Percentiles rank a stretch among this genome's conserved stretches.
Evolutionary conservation across 352 stramenopile genomes (phyloP).

Genomic region (Globisporangium takayamanum): DNA sequence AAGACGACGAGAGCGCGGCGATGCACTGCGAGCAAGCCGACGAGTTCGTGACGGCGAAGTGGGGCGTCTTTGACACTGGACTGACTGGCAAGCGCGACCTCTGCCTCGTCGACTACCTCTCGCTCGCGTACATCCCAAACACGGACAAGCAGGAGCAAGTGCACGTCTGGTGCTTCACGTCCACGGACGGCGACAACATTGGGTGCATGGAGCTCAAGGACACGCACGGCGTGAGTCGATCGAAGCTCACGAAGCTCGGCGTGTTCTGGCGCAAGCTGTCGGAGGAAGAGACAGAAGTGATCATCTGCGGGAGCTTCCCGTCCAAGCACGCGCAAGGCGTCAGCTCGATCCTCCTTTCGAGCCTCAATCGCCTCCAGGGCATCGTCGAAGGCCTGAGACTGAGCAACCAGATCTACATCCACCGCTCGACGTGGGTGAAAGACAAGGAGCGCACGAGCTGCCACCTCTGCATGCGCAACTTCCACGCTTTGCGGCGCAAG

Average conservation of each 20-base stretch:
- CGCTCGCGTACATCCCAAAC: constrained; percentile 53
- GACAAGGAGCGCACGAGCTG: constrained; percentile 64
- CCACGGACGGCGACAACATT: constrained; percentile 63
- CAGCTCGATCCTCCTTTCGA: constrained; percentile 42
- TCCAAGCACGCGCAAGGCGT: constrained; percentile 59
- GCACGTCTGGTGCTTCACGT: constrained; percentile 74
- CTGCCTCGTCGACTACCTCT: constrained; percentile 71
- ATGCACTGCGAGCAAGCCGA: constrained; percentile 27
- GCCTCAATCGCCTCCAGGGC: constrained; percentile 45
- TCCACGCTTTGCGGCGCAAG: constrained; percentile 65
- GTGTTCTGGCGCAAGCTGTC: constrained; percentile 68
- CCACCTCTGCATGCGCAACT: constrained; percentile 75
- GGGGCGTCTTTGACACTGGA: constrained; percentile 60
- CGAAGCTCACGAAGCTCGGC: constrained; percentile 53
- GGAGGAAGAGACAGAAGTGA: constrained; percentile 71
- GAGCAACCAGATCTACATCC: constrained; percentile 68
- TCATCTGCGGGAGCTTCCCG: constrained; percentile 71
- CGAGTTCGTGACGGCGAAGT: constrained; percentile 70
- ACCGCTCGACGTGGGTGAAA: constrained; percentile 70
- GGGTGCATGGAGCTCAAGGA: constrained; percentile 73
- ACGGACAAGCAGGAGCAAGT: constrained; percentile 46
- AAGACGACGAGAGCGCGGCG: constrained; percentile 8
- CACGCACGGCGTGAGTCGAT: constrained; percentile 52
- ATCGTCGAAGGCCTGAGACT: constrained; percentile 72
- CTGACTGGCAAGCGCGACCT: constrained; percentile 53